Evolutionary conservation across 2,329 filamentous ascomycete genomes (phyloP).

Genomic region (Huntiella bhutanensis): DNA sequence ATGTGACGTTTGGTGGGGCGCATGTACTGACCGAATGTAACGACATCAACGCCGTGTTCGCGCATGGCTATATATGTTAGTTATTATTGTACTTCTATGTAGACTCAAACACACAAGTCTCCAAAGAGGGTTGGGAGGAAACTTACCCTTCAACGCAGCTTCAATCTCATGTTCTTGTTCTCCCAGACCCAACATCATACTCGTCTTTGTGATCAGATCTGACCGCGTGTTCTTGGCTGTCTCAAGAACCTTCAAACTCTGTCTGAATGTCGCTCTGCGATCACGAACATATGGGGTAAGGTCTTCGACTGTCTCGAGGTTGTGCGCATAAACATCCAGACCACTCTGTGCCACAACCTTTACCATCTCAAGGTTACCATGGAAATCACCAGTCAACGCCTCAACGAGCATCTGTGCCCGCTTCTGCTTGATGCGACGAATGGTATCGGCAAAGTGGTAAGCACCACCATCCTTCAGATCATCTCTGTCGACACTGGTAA

Average conservation of each 20-base stretch:
- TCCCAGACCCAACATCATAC: constrained; percentile 86
- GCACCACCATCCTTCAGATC: constrained; percentile 81
- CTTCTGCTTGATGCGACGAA: constrained; percentile 81
- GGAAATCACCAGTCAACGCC: constrained; percentile 73
- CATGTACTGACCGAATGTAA: constrained; percentile 99
- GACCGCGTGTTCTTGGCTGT: constrained; percentile 57
- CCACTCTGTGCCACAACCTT: constrained; percentile 67
- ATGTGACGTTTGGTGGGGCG: constrained; percentile 94
- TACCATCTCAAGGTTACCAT: constrained; percentile 74
- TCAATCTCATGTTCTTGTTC: constrained; percentile 78
- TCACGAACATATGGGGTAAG: constrained; percentile 83
- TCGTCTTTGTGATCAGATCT: constrained; percentile 91
- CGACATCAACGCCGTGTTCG: constrained; percentile 68
- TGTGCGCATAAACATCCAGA: constrained; percentile 91
- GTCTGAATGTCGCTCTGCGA: constrained; percentile 70
- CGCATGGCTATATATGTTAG: constrained; percentile 43
- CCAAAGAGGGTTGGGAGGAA: neutral
- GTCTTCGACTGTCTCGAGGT: constrained; percentile 84
- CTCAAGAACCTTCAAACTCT: constrained; percentile 61
- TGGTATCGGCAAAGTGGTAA: constrained; percentile 79
- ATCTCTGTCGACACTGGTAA: constrained; percentile 86
- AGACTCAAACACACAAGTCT: no score
- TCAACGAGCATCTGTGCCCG: constrained; percentile 61
- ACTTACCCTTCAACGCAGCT: constrained; percentile 50
- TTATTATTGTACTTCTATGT: neutral